Conservation (phyloP, 2,329 filamentous ascomycete genomes). For the Hymenotorrendiella dingleyae region DNA sequence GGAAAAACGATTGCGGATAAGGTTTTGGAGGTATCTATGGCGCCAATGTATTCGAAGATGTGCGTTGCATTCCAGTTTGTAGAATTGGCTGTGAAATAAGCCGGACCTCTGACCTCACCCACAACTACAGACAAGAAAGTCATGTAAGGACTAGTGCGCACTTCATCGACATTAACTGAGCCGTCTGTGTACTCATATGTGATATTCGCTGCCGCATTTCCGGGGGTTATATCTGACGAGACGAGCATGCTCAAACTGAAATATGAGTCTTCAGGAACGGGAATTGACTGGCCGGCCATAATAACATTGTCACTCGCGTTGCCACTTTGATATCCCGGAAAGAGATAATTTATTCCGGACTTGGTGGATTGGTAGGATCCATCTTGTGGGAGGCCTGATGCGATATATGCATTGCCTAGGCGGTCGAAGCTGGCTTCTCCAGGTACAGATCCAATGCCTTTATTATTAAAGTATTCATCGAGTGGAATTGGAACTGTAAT, state of each 20-base stretch:
- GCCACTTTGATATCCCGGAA: conserved; percentile 37
- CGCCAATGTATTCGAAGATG: conserved; percentile 40
- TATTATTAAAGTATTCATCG: conserved; percentile 39
- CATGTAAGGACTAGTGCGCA: conserved; percentile 40
- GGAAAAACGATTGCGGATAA: conserved; percentile 38
- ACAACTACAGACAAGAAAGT: conserved; percentile 39
- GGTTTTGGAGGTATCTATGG: conserved; percentile 34
- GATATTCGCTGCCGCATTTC: conserved; percentile 34
- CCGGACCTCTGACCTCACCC: conserved; percentile 41
- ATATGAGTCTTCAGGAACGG: conserved; percentile 30
- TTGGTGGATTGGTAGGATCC: conserved; percentile 34
- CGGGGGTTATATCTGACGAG: conserved; percentile 37
- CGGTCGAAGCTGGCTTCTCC: conserved; percentile 42
- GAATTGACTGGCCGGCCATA: conserved; percentile 36
- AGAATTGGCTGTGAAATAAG: conserved; percentile 35
- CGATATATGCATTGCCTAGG: conserved; percentile 38
- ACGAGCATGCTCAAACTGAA: conserved; percentile 40
- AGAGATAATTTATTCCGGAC: conserved; percentile 38
- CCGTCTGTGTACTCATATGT: conserved; percentile 39
- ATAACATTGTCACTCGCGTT: conserved; percentile 37
- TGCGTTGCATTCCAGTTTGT: conserved; percentile 39
- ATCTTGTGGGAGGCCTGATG: conserved; percentile 26
- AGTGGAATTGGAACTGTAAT: conserved; percentile 26
- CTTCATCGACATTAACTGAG: conserved; percentile 34
- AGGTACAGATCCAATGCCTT: conserved; percentile 39